Evolutionary conservation across 306 rosid genomes (phyloP).

Genomic region (Nissolia schottii): DNA sequence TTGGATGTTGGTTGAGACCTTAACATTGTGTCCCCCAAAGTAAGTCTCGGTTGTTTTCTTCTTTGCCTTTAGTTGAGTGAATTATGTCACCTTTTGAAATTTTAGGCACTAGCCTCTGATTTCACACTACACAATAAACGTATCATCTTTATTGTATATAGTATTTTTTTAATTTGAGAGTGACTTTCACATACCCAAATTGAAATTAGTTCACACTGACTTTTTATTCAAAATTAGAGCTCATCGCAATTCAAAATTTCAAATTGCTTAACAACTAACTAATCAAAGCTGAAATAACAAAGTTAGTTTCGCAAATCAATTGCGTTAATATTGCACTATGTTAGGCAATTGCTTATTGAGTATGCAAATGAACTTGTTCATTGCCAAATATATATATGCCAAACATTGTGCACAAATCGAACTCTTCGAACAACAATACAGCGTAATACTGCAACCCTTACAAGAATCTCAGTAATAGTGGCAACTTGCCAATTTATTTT

Average conservation of each 20-base stretch:
- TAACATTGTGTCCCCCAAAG: slow-evolving; percentile 31
- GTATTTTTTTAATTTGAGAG: neutral
- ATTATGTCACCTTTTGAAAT: slow-evolving; percentile 38
- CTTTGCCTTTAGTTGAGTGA: slow-evolving; percentile 28
- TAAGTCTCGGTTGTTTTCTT: neutral
- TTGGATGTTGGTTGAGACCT: slow-evolving; percentile 24
- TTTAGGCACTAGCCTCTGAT: slow-evolving; percentile 9
- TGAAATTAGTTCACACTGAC: slow-evolving; percentile 2
- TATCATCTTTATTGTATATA: no score
- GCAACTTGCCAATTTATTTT: neutral
- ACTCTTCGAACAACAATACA: neutral
- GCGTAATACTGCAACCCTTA: neutral
- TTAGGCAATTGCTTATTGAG: neutral
- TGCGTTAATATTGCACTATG: slow-evolving; percentile 18
- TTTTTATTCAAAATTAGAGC: neutral
- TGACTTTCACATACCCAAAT: neutral
- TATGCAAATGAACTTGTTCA: neutral
- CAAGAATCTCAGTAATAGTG: neutral
- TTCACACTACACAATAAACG: slow-evolving; percentile 22
- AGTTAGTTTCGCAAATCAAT: neutral
- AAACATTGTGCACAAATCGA: neutral
- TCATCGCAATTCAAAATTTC: neutral
- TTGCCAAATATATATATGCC: neutral
- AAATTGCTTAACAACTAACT: neutral
- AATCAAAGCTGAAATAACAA: neutral